Conservation (phyloP, 129 eudicot genomes). For the Solidago caesia region DNA sequence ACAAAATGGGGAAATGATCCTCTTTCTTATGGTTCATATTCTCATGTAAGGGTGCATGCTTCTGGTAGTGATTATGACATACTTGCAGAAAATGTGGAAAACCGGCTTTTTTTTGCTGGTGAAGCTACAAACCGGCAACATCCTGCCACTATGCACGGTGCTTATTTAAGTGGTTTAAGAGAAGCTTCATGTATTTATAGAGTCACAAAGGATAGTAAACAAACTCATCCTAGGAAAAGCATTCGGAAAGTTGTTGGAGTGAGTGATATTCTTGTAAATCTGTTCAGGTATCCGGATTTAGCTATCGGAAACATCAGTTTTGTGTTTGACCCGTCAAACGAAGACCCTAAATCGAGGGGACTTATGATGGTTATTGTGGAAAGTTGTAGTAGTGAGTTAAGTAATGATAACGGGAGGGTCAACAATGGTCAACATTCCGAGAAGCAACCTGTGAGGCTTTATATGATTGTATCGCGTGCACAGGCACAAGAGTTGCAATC, state of each 20-base stretch:
- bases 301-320: conserved; percentile 53
- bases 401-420: conserved; percentile 25
- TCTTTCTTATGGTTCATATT: conserved; percentile 83
- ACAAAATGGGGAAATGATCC: conserved; percentile 93
- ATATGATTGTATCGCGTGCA: conserved; percentile 59
- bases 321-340: conserved; percentile 59
- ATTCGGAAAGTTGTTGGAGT: conserved; percentile 42
- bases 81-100: conserved; percentile 80
- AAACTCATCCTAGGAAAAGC: conserved; percentile 40
- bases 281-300: conserved; percentile 76
- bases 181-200: conserved; percentile 78
- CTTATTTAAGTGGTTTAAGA: conserved; percentile 79
- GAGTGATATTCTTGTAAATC: conserved; percentile 46
- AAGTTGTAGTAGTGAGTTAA: conserved; percentile 29
- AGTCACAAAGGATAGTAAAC: conserved; percentile 44
- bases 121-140: conserved; percentile 92
- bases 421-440: conserved; percentile 22
- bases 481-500: conserved; percentile 69
- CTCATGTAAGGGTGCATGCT: conserved; percentile 78
- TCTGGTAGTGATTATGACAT: conserved; percentile 84
- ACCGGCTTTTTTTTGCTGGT: conserved; percentile 78
- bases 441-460: conserved; percentile 55
- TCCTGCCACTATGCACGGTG: conserved; percentile 99
- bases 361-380: conserved; percentile 59
- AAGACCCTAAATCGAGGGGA: conserved; percentile 59